Percentiles rank a stretch among this genome's conserved stretches.
Conservation (phyloP, 2,329 filamentous ascomycete genomes). For the Neopestalotiopsis sp. region DNA sequence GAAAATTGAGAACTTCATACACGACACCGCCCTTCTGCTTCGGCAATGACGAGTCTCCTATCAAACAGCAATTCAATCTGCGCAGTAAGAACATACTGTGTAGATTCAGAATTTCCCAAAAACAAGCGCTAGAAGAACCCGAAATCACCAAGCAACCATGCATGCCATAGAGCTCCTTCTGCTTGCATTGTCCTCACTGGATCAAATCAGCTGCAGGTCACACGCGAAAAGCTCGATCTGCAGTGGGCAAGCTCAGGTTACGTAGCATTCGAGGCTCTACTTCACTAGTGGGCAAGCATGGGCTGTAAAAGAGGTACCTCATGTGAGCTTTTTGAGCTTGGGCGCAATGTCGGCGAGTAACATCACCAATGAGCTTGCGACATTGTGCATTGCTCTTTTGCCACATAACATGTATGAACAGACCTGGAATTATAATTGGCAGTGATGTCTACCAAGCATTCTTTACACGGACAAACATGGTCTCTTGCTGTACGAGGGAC, state of each 20-base stretch:
- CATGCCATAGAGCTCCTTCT: neutral
- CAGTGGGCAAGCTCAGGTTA: neutral
- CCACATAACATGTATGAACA: neutral
- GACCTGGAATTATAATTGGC: neutral
- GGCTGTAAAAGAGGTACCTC: neutral
- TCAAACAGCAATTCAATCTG: neutral
- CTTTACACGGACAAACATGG: no score
- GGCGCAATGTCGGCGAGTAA: neutral
- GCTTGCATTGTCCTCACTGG: neutral
- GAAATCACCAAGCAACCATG: neutral
- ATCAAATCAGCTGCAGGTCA: neutral
- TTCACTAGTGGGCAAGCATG: neutral
- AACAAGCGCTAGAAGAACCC: neutral
- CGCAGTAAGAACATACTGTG: neutral
- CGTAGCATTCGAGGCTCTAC: neutral
- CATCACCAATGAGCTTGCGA: neutral
- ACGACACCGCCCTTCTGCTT: slow-evolving; percentile 2
- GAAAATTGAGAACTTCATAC: neutral
- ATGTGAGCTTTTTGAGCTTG: neutral
- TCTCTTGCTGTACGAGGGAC: no score
- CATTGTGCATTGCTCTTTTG: neutral
- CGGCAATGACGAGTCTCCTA: neutral
- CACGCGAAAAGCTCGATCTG: neutral
- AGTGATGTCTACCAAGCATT: neutral
- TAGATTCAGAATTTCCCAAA: neutral